Conservation (phyloP, 306 rosid species). For the Vigna radiata region DNA sequence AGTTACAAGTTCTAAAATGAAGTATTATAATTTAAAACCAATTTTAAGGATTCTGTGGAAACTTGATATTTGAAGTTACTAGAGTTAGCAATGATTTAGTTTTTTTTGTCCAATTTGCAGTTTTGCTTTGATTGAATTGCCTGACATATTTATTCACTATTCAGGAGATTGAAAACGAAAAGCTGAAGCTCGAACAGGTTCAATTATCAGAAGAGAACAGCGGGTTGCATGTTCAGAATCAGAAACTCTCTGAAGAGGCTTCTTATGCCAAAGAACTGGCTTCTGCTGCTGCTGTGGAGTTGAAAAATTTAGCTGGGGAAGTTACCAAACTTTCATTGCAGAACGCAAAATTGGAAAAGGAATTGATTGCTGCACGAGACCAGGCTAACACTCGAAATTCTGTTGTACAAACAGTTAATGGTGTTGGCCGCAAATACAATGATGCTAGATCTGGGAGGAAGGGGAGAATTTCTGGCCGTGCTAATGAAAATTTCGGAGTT, state of each 20-base stretch:
- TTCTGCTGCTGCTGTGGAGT: conserved; percentile 97
- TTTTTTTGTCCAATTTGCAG: conserved; percentile 23
- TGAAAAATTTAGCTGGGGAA: conserved; percentile 96
- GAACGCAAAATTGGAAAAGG: conserved; percentile 84
- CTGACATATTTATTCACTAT: conserved; percentile 33
- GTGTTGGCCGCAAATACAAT: conserved; percentile 69
- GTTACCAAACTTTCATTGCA: conserved; percentile 92
- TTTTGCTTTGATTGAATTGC: conserved; percentile 33
- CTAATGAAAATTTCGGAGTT: conserved; percentile 61
- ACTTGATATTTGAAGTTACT: conserved; percentile 3
- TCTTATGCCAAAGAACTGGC: conserved; percentile 97
- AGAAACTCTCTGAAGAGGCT: conserved; percentile 94
- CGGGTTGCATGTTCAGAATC: conserved; percentile 92
- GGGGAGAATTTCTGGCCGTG: conserved; percentile 70
- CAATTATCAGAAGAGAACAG: conserved; percentile 91
- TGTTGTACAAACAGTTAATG: conserved; percentile 57
- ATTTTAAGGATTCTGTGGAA: conserved; percentile 21
- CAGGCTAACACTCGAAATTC: conserved; percentile 61
- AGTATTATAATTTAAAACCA: conserved; percentile 22
- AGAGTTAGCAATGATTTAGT: not conserved
- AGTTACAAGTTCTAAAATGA: conserved; percentile 12
- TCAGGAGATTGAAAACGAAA: conserved; percentile 96
- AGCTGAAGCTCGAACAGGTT: conserved; percentile 80
- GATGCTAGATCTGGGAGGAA: conserved; percentile 83
- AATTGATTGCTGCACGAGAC: conserved; percentile 83